Evolutionary conservation across 1,139 yeast species (phyloP), one percentile per base, ranked within the genome.

Genomic region (Tardiomyces digboiensis): DNA sequence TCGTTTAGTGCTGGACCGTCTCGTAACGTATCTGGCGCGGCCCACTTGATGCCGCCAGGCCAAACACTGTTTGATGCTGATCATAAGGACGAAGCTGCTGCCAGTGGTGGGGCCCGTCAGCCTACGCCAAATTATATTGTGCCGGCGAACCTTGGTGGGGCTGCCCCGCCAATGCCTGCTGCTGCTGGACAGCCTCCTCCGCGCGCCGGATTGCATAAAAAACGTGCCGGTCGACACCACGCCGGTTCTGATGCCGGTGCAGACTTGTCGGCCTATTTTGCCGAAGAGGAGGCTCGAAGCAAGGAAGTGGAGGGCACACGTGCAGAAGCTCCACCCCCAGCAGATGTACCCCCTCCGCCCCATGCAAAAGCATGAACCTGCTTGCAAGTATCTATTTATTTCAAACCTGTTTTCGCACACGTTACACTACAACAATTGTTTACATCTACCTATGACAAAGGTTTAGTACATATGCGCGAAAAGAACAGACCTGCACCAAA

Each of bases 221-320:
- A 33, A 29, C 40, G 38, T 21, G 42, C 43, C 8, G 33, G 33
- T 16, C 22, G 43, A 38, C 36, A 36, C 46, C 29, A 19, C 36
- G 38, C 40, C 47, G 20, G 40, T 43, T 12, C 38, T 18, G 16
- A 7, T 2, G 26, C 22, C 26, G 39, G 21, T 39, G 44, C 44
- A 14, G 66, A 56, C 33, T 55, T 64, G 23, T 50, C 54, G 23
- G 60, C 56, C 20, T 65, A 65, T 49, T 65, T 65, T 50, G 63
- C 57, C 4, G 69, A 65, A 52, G 67, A 65, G 49, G 63, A 58
- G 41, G 47, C 56, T 44, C 48, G 56, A 33, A 60, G 65, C 45
- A 55, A 54, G 29, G 61, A 59, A 36, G 47, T 59, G 5, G 67
- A 61, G 39, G 57, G 64, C n/a, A 39, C 49, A 12, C 42, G 46